Evolutionary conservation across 192 early-diverging fungal genomes (phyloP).

Genomic region (Coemansia sp.): DNA sequence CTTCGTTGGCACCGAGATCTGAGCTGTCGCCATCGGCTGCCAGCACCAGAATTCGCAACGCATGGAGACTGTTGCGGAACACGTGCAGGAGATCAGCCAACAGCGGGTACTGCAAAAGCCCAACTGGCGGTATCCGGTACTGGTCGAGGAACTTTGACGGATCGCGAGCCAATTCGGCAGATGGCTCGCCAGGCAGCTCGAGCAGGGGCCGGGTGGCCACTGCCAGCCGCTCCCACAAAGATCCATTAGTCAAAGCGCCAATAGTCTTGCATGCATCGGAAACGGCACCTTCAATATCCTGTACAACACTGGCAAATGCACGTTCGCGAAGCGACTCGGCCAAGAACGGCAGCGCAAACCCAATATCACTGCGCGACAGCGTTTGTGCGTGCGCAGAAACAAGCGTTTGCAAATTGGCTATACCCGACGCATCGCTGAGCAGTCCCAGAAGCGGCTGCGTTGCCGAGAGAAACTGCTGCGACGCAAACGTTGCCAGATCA

Average conservation of each 20-base stretch:
- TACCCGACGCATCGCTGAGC: conserved; percentile 39
- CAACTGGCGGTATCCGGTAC: conserved; percentile 44
- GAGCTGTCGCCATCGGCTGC: conserved; percentile 25
- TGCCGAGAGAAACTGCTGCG: conserved; percentile 22
- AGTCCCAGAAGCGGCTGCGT: conserved; percentile 23
- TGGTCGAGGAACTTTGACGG: conserved; percentile 29
- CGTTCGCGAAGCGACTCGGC: conserved; percentile 33
- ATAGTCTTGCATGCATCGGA: conserved; percentile 16
- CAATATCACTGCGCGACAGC: conserved; percentile 25
- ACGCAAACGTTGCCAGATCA: conserved; percentile 36
- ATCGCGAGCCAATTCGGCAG: neutral
- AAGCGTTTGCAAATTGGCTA: conserved; percentile 27
- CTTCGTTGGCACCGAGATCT: conserved; percentile 6
- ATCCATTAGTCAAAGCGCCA: neutral
- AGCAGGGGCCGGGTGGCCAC: conserved; percentile 30
- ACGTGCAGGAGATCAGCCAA: conserved; percentile 38
- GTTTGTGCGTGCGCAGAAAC: conserved; percentile 24
- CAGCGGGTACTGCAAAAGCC: conserved; percentile 48
- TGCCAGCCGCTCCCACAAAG: conserved; percentile 42
- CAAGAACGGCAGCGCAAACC: conserved; percentile 32
- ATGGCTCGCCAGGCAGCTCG: conserved; percentile 19
- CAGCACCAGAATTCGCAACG: conserved; percentile 47
- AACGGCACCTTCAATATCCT: conserved; percentile 27
- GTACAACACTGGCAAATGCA: conserved; percentile 41
- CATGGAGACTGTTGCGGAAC: conserved; percentile 46